Evolutionary conservation across 306 rosid genomes (phyloP).

Genomic region (Medicago lupulina): DNA sequence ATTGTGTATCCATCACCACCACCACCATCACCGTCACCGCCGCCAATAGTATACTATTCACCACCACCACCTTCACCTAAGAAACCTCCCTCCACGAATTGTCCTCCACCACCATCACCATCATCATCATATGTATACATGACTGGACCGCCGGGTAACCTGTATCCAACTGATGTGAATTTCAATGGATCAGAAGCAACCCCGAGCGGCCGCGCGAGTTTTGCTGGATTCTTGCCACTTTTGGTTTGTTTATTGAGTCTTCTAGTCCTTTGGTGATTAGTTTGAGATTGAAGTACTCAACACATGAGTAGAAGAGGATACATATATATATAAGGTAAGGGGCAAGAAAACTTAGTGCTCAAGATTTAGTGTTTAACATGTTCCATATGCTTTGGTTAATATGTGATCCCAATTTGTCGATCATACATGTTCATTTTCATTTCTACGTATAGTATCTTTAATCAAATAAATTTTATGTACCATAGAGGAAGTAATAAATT

Average conservation of each 20-base stretch:
- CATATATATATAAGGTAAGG: slow-evolving; percentile 27
- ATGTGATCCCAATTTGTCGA: slow-evolving; percentile 34
- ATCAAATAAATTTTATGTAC: neutral
- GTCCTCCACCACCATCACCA: slow-evolving; percentile 52
- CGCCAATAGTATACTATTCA: slow-evolving; percentile 7
- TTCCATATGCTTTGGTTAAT: slow-evolving; percentile 16
- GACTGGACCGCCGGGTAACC: slow-evolving; percentile 50
- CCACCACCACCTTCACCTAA: slow-evolving; percentile 55
- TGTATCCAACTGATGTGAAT: slow-evolving; percentile 49
- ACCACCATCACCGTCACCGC: slow-evolving; percentile 42
- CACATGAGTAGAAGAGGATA: neutral
- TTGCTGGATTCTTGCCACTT: slow-evolving; percentile 27
- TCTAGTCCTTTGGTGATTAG: slow-evolving; percentile 37
- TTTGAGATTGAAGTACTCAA: neutral
- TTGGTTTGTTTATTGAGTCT: slow-evolving; percentile 37
- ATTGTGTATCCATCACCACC: slow-evolving; percentile 30
- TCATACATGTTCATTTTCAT: neutral
- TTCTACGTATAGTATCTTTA: neutral
- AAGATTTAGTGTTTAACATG: slow-evolving; percentile 22
- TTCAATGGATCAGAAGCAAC: slow-evolving; percentile 38
- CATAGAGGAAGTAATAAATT: neutral
- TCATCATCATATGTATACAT: slow-evolving; percentile 34
- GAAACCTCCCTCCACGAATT: slow-evolving; percentile 41
- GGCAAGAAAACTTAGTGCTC: slow-evolving; percentile 25
- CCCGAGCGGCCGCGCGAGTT: neutral